phyloP scores from a whole-genome alignment of 768 basidiomycete species.

The Auriscalpium microsporum region DNA sequence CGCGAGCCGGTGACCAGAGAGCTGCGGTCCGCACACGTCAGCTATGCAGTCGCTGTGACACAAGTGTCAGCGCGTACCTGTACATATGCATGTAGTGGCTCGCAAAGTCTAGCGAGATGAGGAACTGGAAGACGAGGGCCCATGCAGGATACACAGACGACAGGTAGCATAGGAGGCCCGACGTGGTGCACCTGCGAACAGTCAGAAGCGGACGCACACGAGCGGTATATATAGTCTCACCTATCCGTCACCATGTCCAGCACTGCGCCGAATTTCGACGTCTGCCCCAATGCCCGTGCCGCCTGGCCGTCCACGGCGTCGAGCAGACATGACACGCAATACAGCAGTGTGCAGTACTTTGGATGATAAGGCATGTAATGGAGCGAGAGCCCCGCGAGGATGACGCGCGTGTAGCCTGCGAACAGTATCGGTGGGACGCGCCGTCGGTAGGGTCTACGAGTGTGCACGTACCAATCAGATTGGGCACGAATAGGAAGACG shows the following conservation, averaged over 20 bases:
- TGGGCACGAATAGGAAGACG: constrained; percentile 94
- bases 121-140: constrained; percentile 83
- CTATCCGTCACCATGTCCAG: constrained; percentile 99
- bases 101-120: constrained; percentile 95
- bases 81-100: constrained; percentile 99
- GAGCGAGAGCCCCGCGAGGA: constrained; percentile 82
- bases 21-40: constrained; percentile 33
- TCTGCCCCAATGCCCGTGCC: constrained; percentile 80
- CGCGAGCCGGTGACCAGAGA: constrained; percentile 90
- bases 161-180: constrained; percentile 90
- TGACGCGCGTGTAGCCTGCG: constrained; percentile 81
- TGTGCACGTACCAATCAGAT: constrained; percentile 75
- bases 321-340: constrained; percentile 83
- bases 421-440: constrained; percentile 1
- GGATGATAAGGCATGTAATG: constrained; percentile 95
- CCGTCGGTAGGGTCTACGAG: constrained; percentile 1
- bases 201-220: not conserved
- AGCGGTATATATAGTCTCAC: constrained; percentile 35
- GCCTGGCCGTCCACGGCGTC: constrained; percentile 95
- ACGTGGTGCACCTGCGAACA: constrained; percentile 77
- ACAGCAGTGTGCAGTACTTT: constrained; percentile 82
- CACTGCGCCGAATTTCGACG: constrained; percentile 95
- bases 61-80: constrained; percentile 47
- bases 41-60: not conserved
- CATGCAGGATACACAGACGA: constrained; percentile 82